Evolutionary conservation across 2,329 filamentous ascomycete species (phyloP), one percentile per base, ranked within the genome.

Genomic region (Penicillium sp.): DNA sequence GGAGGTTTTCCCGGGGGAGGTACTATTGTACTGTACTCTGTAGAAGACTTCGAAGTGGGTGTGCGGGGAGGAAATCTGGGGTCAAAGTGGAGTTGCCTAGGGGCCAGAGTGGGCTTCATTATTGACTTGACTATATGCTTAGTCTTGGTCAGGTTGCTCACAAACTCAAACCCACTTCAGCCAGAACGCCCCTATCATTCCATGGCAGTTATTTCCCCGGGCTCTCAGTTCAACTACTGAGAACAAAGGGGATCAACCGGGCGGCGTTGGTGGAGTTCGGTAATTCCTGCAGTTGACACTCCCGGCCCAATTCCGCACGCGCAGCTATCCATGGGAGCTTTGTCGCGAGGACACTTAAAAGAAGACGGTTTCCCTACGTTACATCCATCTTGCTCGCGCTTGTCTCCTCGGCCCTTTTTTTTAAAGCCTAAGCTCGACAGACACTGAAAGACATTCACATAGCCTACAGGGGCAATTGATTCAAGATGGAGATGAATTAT

Each of bases 401-500:
- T 39, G 49, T 51, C 35, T 24, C 49, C 36, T 51, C 49, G 22
- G 18, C 27, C n/a, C 39, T 14, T 7, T 11, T 27, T 33, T 35
- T n/a, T n/a, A n/a, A n/a, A 35, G n/a, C 16, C 27, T 11, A 33
- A 47, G 27, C 6, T 22, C 22, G 31, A 35, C 22, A 5, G 1
- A 22, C 16, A 47, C 35, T 41, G 2, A n/a, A 4, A 31, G 14
- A 22, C 14, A 37, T 36, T 14, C 22, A 51, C 14, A 13, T 10
- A 37, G 24, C 31, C 41, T n/a, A 7, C 4, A 2, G 9, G 14
- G 16, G 44, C 18, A 35, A 54, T 50, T 56, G 36, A 54, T 24
- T 50, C 66, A 70, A 35, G 13, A 81, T 81, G 79, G 78, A 81
- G 74, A 80, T 80, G 76, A 80, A 80, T 60, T 77, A 79, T 61